A percentile compares a stretch with the other conserved stretches of the same genome.
Evolutionary conservation across 1,284 basidiomycete species (phyloP).

Genomic region (Pseudozyma sp.): DNA sequence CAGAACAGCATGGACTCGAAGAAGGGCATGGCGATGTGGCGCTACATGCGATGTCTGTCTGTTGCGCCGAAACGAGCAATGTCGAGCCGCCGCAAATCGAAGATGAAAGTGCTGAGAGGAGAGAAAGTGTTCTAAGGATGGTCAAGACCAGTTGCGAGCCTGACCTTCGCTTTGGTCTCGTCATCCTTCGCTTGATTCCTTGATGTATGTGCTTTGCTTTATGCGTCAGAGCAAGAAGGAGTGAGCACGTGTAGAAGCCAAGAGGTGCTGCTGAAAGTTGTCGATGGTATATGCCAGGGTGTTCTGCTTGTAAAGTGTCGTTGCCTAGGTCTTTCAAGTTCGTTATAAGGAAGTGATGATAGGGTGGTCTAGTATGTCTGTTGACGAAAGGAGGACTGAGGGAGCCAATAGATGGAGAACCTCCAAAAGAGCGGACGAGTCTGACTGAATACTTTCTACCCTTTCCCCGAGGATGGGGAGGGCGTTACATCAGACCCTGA

Average conservation of each 20-base stretch:
- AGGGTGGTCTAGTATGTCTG: no score
- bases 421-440: no score
- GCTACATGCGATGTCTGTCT: slow-evolving; percentile 26
- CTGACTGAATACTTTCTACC: no score
- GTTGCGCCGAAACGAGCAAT: slow-evolving; percentile 17
- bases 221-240: neutral
- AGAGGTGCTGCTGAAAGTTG: neutral
- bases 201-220: neutral
- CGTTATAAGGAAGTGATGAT: no score
- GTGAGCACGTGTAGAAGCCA: neutral
- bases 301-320: no score
- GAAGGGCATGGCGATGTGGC: slow-evolving; percentile 42
- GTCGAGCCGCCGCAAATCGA: neutral
- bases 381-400: no score
- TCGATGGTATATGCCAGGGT: no score
- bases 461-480: no score
- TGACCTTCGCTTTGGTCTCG: slow-evolving; percentile 2
- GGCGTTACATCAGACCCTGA: no score
- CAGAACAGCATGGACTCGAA: slow-evolving; percentile 57
- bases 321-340: no score
- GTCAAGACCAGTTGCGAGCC: neutral
- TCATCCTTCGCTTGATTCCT: neutral
- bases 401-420: no score
- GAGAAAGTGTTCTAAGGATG: slow-evolving; percentile 2
- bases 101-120: slow-evolving; percentile 1